Evolutionary conservation across 257 asterid genomes (phyloP).

Genomic region (Plantago major): DNA sequence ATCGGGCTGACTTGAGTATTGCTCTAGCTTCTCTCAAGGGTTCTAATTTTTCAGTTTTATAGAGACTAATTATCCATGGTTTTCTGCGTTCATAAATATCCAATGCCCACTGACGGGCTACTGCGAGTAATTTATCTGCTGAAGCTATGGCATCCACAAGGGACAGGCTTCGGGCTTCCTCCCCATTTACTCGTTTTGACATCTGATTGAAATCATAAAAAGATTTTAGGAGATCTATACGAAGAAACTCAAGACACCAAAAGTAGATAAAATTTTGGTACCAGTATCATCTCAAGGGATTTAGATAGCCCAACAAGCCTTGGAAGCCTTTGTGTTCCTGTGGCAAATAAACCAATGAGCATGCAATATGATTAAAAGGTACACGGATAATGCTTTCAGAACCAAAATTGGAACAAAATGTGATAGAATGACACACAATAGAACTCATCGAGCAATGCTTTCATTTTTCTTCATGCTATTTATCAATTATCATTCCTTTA

Average conservation of each 20-base stretch:
- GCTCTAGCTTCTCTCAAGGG: constrained; percentile 40
- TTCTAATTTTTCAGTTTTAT: constrained; percentile 45
- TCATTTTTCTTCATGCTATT: no score
- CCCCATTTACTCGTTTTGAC: constrained; percentile 50
- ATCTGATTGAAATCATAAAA: constrained; percentile 29
- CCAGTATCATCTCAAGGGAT: constrained; percentile 58
- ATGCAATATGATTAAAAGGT: constrained; percentile 15
- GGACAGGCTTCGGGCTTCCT: constrained; percentile 37
- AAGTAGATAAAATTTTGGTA: constrained; percentile 7
- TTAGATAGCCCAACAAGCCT: constrained; percentile 56
- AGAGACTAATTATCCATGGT: constrained; percentile 45
- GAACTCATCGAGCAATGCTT: background rate
- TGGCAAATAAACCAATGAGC: constrained; percentile 17
- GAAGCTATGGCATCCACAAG: constrained; percentile 59
- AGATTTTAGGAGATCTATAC: constrained; percentile 9
- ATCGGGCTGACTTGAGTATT: constrained; percentile 42
- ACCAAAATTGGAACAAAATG: background rate
- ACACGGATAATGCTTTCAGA: constrained; percentile 9
- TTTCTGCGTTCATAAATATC: constrained; percentile 40
- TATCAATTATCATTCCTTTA: no score
- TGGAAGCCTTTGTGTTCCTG: constrained; percentile 66
- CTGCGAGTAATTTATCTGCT: constrained; percentile 38
- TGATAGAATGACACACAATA: background rate
- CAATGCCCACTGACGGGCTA: constrained; percentile 53
- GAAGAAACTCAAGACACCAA: constrained; percentile 5